Evolutionary conservation across 257 asterid genomes (phyloP), one percentile per base, ranked within the genome.

Genomic region (Nicotiana paniculata): DNA sequence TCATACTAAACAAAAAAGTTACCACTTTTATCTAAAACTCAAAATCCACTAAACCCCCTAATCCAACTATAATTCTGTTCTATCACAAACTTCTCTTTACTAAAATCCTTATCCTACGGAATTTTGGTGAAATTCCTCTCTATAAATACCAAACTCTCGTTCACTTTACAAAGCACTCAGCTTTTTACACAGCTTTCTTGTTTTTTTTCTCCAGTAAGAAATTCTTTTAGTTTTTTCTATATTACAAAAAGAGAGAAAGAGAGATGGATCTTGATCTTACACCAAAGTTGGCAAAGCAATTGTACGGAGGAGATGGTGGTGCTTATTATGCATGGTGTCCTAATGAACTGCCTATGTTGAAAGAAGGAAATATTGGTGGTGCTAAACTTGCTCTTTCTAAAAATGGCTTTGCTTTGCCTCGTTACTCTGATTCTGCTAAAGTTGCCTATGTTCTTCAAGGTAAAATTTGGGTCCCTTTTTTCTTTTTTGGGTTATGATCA

Each of bases 361-460:
- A 82, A 0, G 58, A 89, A 78, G 95, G 96, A 15, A 93, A 93
- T 83, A 90, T 91, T 48, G 97, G 97, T 26, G 97, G 95, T 4
- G 89, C 91, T 4, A 93, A 93, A 79, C 93, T 93, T 77, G 86
- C 83, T 54, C 91, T 93, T 2, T 90, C 88, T 74, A 91, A 91
- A 86, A 83, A 89, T 68, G 97, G 93, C 0, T 84, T 90, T 26
- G 95, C 97, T 16, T 65, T 89, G 53, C 97, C 97, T 6, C 81
- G 84, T 35, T 93, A 90, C 88, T 91, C 92, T 39, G 95, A 93
- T 85, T 93, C 95, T 72, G 92, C 93, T 68, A 91, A 85, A 88
- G 91, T 93, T 5, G 97, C 92, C 5, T 91, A 90, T 68, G 97
- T 93, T 72, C 96, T 93, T 81, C 95, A 91, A 87, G 97, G 97